Conservation (phyloP, 306 rosid genomes). For the Lathyrus aphaca region DNA sequence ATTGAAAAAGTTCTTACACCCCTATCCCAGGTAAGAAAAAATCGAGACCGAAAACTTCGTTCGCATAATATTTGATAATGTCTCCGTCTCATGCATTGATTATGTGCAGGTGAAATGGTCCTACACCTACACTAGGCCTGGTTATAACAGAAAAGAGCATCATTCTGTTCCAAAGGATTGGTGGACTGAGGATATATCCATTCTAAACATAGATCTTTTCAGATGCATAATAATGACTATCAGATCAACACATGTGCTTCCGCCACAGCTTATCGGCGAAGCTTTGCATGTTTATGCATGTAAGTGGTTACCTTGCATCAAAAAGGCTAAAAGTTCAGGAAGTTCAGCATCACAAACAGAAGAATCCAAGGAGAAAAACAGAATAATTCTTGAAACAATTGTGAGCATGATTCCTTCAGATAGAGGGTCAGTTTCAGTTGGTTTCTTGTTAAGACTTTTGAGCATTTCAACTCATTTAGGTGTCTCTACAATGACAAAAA, state of each 20-base stretch:
- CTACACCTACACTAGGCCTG: slow-evolving; percentile 95
- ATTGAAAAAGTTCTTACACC: slow-evolving; percentile 81
- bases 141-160: slow-evolving; percentile 67
- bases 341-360: slow-evolving; percentile 53
- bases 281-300: slow-evolving; percentile 90
- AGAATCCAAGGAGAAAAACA: slow-evolving; percentile 52
- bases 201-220: slow-evolving; percentile 81
- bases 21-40: slow-evolving; percentile 62
- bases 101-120: slow-evolving; percentile 84
- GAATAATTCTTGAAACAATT: slow-evolving; percentile 68
- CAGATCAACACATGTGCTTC: slow-evolving; percentile 68
- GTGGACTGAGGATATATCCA: slow-evolving; percentile 98
- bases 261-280: slow-evolving; percentile 90
- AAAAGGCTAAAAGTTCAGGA: slow-evolving; percentile 45
- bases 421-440: slow-evolving; percentile 75
- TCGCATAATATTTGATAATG: not conserved
- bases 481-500: slow-evolving; percentile 65
- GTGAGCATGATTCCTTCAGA: slow-evolving; percentile 86
- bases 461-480: slow-evolving; percentile 59
- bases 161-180: slow-evolving; percentile 91
- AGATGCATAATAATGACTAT: slow-evolving; percentile 74
- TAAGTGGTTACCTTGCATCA: slow-evolving; percentile 72
- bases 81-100: not conserved
- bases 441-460: slow-evolving; percentile 77
- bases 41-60: not conserved